Percentiles rank a stretch among this genome's conserved stretches.
Conservation (phyloP, 805 yeast genomes). For the Kurtzmaniella cleridarum region DNA sequence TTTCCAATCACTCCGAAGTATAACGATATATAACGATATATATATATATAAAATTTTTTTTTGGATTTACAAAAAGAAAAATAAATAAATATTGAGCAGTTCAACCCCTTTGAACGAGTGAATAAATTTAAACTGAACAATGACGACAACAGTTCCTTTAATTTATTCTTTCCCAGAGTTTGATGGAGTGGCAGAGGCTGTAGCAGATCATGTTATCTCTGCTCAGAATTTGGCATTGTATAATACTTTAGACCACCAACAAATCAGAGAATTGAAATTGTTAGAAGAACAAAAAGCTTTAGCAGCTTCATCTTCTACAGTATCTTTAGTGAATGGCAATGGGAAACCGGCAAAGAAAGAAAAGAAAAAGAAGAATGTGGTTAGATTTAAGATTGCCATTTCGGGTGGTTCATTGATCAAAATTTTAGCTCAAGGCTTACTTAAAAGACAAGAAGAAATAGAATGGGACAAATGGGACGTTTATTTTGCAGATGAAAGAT, state of each 20-base stretch:
- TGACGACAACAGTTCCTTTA: slow-evolving; percentile 93
- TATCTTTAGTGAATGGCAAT: slow-evolving; percentile 11
- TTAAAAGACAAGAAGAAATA: slow-evolving; percentile 63
- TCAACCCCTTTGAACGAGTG: neutral
- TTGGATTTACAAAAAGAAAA: neutral
- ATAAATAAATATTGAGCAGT: neutral
- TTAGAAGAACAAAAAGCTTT: slow-evolving; percentile 8
- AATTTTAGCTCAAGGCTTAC: slow-evolving; percentile 80
- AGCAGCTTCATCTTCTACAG: slow-evolving; percentile 4
- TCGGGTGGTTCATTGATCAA: slow-evolving; percentile 90
- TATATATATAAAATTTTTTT: no score
- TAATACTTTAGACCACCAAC: slow-evolving; percentile 31
- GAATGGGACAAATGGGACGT: slow-evolving; percentile 95
- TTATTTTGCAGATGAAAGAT: slow-evolving; percentile 92
- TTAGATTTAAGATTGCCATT: slow-evolving; percentile 82
- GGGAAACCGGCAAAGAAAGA: slow-evolving; percentile 30
- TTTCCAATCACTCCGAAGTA: neutral
- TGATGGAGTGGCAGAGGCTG: slow-evolving; percentile 90
- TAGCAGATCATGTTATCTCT: slow-evolving; percentile 87
- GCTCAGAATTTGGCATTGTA: slow-evolving; percentile 76
- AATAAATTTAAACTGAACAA: slow-evolving; percentile 16
- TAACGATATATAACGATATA: no score
- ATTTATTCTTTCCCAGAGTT: slow-evolving; percentile 90
- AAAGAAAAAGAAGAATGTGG: slow-evolving; percentile 51
- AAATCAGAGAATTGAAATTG: slow-evolving; percentile 27